These are phyloP conservation scores for Panaeolus papilionaceus DNA, from an alignment of 768 basidiomycete species.

Conservation along the genomic window DNA sequence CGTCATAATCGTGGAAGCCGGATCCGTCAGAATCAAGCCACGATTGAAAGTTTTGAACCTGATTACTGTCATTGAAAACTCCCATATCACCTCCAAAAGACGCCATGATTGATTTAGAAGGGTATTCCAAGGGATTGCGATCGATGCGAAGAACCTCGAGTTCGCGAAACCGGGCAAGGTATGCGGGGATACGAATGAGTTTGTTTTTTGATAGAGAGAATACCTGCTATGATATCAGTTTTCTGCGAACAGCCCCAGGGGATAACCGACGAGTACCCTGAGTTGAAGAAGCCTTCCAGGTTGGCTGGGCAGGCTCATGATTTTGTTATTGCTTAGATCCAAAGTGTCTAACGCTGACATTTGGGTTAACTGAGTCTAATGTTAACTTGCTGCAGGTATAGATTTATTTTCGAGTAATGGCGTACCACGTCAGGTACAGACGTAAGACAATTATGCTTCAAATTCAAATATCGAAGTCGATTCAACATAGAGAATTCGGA, in stretches of 20 bases:
- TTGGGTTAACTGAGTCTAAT: conserved; percentile 67
- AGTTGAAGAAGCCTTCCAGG: conserved; percentile 83
- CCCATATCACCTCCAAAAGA: conserved; percentile 46
- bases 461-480: conserved; percentile 82
- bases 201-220: conserved; percentile 89
- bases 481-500: conserved; percentile 75
- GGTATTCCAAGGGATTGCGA: conserved; percentile 95
- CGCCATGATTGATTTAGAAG: conserved; percentile 66
- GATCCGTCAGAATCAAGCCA: conserved; percentile 72
- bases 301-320: conserved; percentile 77
- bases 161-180: conserved; percentile 72
- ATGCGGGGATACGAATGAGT: conserved; percentile 78
- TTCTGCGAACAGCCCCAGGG: neutral
- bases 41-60: conserved; percentile 72
- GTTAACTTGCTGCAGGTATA: conserved; percentile 21
- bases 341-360: conserved; percentile 92
- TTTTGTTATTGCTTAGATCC: conserved; percentile 93
- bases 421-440: conserved; percentile 88
- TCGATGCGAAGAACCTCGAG: conserved; percentile 87
- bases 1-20: conserved; percentile 46
- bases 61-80: conserved; percentile 64
- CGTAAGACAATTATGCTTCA: conserved; percentile 83
- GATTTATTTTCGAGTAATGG: conserved; percentile 24
- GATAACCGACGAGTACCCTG: conserved; percentile 49
- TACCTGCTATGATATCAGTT: conserved; percentile 54